Evolutionary conservation across 1,284 basidiomycete species (phyloP).

Genomic region (Rhodotorula sp.): DNA sequence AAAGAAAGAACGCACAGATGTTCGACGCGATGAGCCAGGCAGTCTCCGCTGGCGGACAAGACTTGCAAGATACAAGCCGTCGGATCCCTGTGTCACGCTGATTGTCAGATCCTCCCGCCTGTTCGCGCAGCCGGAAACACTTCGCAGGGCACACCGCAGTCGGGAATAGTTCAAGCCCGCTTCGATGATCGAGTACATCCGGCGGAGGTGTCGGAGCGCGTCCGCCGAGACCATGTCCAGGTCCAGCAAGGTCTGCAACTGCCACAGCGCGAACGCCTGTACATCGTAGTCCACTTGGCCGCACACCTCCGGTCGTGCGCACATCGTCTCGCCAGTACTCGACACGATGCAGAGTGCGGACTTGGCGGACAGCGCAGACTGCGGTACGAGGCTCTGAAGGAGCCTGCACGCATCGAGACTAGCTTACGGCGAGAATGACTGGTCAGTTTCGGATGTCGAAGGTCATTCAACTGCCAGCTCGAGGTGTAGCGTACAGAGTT

Average conservation of each 20-base stretch:
- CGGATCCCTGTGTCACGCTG: background rate
- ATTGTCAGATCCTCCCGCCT: background rate
- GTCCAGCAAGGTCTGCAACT: background rate
- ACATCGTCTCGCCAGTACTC: background rate
- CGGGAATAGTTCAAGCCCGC: slow-evolving; percentile 10
- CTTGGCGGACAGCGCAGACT: background rate
- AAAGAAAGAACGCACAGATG: slow-evolving; percentile 1
- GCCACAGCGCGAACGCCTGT: slow-evolving; percentile 9
- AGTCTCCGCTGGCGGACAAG: slow-evolving; percentile 1
- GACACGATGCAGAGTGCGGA: slow-evolving; percentile 7
- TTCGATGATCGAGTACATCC: background rate
- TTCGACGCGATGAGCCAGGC: slow-evolving; percentile 1
- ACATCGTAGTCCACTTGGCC: slow-evolving; percentile 8
- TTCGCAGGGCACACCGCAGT: slow-evolving; percentile 7
- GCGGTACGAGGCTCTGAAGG: background rate
- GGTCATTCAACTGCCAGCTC: no score
- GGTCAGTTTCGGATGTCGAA: no score
- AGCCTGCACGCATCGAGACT: background rate
- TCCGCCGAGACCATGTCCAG: background rate
- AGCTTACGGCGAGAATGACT: background rate
- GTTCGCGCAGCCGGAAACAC: background rate
- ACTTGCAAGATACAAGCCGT: background rate
- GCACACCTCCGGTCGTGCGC: background rate
- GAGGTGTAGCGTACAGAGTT: no score
- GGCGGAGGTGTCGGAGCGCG: slow-evolving; percentile 4